Evolutionary conservation across 179 eudicot genomes (phyloP), one percentile per base, ranked within the genome.

Genomic region (Silene vulgaris): DNA sequence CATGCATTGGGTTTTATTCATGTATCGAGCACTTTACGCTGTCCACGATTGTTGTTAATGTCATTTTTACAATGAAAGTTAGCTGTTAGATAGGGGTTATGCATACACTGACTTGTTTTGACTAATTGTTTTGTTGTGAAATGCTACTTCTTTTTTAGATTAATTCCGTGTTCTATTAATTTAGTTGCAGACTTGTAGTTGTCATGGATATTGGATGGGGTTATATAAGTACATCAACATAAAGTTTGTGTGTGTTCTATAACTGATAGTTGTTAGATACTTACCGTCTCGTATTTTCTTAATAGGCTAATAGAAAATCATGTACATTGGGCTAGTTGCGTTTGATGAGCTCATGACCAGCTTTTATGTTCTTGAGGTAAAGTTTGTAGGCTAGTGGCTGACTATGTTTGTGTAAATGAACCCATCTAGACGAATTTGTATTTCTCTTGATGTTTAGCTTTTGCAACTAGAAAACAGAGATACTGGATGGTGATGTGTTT

Each of bases 121-220:
- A 67, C 71, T 37, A 4, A 14, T 30, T 65, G 45, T 32, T 65
- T 65, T 32, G 45, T n/a, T 67, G 52, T 32, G 52, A 32, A 67
- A 67, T 35, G 71, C 71, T 35, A 32, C 5, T 14, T n/a, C 19
- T 28, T 29, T 29, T 26, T 30, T 65, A 3, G 19, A 30, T 32
- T n/a, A 45, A 35, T 13, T 52, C 7, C 26, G 14, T 35, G 52
- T 37, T 17, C n/a, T n/a, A 35, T 16, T 67, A 32, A 35, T n/a
- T 1, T 67, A 66, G 50, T 67, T 5, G 20, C 16, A 30, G 69
- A 29, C 48, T 52, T 52, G 16, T 52, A 52, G 59, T 16, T 52
- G 59, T 9, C 48, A 40, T 40, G 48, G 12, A 40, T 40, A 40
- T 40, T 35, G 12, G 48, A 40, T 40, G 48, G 8, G 12, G 48